phyloP scores from a whole-genome alignment of 148 eudicot species.

The Heliosperma pusillum region DNA sequence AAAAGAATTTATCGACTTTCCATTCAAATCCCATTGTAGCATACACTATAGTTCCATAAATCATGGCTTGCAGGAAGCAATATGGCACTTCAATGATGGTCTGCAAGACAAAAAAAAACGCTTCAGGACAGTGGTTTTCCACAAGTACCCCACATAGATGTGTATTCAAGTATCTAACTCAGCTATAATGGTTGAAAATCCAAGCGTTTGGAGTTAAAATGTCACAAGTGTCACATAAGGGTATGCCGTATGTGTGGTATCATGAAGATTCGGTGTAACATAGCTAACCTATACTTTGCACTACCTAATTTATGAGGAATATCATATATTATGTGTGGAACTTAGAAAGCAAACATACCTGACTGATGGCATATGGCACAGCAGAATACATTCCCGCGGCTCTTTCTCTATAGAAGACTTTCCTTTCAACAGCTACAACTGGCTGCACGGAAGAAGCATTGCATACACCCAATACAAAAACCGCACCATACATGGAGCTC shows the following conservation, averaged over 20 bases:
- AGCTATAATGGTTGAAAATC: too few relatives aligned
- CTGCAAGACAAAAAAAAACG: constrained; percentile 8
- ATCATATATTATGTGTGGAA: too few relatives aligned
- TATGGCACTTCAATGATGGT: constrained; percentile 36
- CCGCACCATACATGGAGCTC: constrained; percentile 2
- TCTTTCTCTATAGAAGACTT: constrained; percentile 28
- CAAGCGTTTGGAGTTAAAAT: too few relatives aligned
- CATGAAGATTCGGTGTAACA: too few relatives aligned
- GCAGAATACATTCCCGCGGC: constrained; percentile 31
- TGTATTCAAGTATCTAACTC: too few relatives aligned
- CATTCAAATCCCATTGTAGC: constrained; percentile 31
- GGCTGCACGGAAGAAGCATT: constrained; percentile 19
- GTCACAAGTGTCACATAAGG: too few relatives aligned
- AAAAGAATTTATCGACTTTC: constrained; percentile 32
- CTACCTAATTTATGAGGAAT: too few relatives aligned
- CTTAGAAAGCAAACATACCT: constrained; percentile 2
- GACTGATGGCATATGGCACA: constrained; percentile 28
- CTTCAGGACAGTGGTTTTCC: too few relatives aligned
- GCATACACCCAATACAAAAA: neutral
- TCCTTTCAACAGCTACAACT: constrained; percentile 15
- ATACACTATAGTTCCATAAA: constrained; percentile 30
- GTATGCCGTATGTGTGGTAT: too few relatives aligned
- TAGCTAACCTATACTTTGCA: too few relatives aligned
- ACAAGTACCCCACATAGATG: too few relatives aligned
- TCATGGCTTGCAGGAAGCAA: constrained; percentile 20